These are phyloP conservation scores for Biscogniauxia marginata DNA, from an alignment of 2,329 filamentous ascomycete species.

Conservation along the genomic window DNA sequence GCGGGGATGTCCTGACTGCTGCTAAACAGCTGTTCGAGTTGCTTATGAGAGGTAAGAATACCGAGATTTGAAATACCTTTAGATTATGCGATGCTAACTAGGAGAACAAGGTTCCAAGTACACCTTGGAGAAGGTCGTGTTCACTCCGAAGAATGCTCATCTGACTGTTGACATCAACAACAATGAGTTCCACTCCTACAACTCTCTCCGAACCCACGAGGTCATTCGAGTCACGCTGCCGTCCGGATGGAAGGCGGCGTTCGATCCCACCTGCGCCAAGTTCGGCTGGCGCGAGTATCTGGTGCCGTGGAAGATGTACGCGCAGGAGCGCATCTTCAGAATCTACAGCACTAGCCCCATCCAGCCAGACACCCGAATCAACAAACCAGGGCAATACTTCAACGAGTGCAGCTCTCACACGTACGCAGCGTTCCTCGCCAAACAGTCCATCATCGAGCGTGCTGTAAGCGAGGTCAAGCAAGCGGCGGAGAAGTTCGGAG, in stretches of 20 bases:
- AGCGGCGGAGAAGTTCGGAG: not conserved
- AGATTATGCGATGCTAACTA: not conserved
- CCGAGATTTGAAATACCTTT: not conserved
- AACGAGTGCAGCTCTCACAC: not conserved
- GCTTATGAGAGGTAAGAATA: not conserved
- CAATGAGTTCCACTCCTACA: not conserved
- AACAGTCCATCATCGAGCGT: not conserved
- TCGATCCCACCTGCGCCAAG: constrained; percentile 1
- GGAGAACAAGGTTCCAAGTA: not conserved
- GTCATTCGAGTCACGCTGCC: constrained; percentile 1
- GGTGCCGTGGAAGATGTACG: not conserved
- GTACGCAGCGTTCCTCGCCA: not conserved
- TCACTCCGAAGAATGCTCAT: not conserved
- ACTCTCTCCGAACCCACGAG: not conserved
- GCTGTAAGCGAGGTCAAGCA: not conserved
- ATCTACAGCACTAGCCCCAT: not conserved
- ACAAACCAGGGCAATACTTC: not conserved
- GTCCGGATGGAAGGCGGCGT: not conserved
- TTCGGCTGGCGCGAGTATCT: constrained; percentile 4
- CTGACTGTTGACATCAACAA: not conserved
- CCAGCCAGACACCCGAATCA: not conserved
- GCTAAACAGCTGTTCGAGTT: not conserved
- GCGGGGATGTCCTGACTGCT: not conserved
- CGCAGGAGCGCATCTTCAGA: not conserved
- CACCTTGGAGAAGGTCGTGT: not conserved